Conservation (phyloP, 2,329 filamentous ascomycete species). For the Periconia digitata region DNA sequence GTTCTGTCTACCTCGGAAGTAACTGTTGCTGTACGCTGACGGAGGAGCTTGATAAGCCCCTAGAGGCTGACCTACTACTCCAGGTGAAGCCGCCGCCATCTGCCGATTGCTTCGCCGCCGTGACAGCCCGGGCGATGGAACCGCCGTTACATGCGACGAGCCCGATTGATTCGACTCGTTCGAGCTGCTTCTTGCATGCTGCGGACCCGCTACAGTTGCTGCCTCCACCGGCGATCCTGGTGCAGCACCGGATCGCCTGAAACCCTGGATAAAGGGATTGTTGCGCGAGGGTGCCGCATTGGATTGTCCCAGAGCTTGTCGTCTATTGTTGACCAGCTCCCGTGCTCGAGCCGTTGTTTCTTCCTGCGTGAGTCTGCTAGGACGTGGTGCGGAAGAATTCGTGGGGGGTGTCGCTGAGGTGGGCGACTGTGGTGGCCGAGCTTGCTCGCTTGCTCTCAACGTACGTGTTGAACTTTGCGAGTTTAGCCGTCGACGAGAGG, state of each 20-base stretch:
- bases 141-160: slow-evolving; percentile 28
- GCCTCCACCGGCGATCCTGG: slow-evolving; percentile 4
- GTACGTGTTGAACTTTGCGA: slow-evolving; percentile 40
- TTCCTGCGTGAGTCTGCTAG: slow-evolving; percentile 34
- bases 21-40: slow-evolving; percentile 28
- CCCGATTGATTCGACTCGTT: slow-evolving; percentile 36
- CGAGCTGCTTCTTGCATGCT: slow-evolving; percentile 35
- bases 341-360: slow-evolving; percentile 38
- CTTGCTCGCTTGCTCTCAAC: slow-evolving; percentile 36
- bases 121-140: slow-evolving; percentile 31
- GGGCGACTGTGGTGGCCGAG: slow-evolving; percentile 32
- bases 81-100: slow-evolving; percentile 26
- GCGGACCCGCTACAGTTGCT: not conserved
- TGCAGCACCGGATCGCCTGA: slow-evolving; percentile 27
- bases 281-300: slow-evolving; percentile 30
- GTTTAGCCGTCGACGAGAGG: slow-evolving; percentile 39
- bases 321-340: slow-evolving; percentile 40
- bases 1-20: slow-evolving; percentile 32
- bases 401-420: slow-evolving; percentile 16
- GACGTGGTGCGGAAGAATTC: slow-evolving; percentile 20
- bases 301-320: slow-evolving; percentile 32
- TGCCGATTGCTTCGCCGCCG: slow-evolving; percentile 41
- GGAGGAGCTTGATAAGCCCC: slow-evolving; percentile 24
- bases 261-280: slow-evolving; percentile 39
- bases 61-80: slow-evolving; percentile 25